Evolutionary conservation across 2,329 filamentous ascomycete genomes (phyloP).

Genomic region (Tothia fuscella): DNA sequence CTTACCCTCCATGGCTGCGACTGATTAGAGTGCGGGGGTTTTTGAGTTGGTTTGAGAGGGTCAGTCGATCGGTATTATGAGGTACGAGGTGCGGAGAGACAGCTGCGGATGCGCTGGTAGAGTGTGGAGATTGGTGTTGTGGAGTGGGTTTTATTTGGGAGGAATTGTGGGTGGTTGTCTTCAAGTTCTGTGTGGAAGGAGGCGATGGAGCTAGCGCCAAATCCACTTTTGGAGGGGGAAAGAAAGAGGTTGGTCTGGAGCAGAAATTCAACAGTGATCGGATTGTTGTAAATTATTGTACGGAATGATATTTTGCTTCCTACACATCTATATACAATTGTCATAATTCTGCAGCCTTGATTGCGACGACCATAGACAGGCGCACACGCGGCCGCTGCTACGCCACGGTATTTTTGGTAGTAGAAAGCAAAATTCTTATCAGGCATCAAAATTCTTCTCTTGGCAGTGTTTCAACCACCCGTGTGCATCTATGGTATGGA

Average conservation of each 20-base stretch:
- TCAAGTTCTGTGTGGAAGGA: slow-evolving; percentile 1
- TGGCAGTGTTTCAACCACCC: neutral
- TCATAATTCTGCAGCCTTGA: no score
- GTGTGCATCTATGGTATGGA: neutral
- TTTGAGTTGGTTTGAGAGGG: slow-evolving; percentile 12
- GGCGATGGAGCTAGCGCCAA: slow-evolving; percentile 1
- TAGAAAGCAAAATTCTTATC: neutral
- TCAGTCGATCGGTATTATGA: neutral
- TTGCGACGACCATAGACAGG: no score
- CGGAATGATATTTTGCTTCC: no score
- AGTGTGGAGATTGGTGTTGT: slow-evolving; percentile 1
- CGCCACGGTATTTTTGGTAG: neutral
- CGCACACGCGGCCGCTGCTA: slow-evolving; percentile 4
- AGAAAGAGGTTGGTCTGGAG: no score
- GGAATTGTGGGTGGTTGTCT: neutral
- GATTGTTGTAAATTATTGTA: no score
- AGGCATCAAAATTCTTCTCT: slow-evolving; percentile 3
- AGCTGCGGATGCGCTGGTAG: slow-evolving; percentile 3
- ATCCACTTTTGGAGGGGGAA: no score
- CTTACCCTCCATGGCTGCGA: slow-evolving; percentile 50
- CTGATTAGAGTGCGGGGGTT: slow-evolving; percentile 9
- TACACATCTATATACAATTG: no score
- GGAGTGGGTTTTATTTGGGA: neutral
- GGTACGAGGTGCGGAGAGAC: neutral
- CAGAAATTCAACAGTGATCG: no score